phyloP scores from a whole-genome alignment of 208 protist species.

The Leishmania mexicana region DNA sequence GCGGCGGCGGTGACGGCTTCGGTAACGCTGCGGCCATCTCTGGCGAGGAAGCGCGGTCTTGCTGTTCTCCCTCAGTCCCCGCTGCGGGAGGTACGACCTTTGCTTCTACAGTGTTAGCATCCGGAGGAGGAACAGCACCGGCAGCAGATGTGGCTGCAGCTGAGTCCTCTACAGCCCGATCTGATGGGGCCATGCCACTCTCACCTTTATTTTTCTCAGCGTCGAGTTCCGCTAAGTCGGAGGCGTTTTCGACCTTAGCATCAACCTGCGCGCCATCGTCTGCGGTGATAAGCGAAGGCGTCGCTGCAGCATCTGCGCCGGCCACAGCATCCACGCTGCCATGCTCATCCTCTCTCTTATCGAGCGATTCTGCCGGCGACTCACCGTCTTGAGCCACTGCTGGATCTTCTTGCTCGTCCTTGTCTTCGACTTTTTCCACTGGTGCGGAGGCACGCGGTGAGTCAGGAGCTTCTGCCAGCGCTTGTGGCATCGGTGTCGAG shows the following conservation, averaged over 20 bases:
- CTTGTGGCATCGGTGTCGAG: not conserved
- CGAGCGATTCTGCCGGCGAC: not conserved
- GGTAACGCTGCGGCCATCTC: not conserved
- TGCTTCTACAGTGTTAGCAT: not conserved
- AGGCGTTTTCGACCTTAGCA: not conserved
- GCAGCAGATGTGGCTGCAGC: not conserved
- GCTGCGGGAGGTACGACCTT: not conserved
- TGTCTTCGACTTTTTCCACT: not conserved
- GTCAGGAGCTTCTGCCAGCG: not conserved
- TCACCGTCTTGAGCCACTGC: not conserved
- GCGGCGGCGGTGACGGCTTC: not conserved
- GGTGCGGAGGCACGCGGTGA: not conserved
- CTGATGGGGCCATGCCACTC: not conserved
- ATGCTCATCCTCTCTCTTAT: not conserved
- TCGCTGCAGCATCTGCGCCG: not conserved
- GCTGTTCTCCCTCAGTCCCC: not conserved
- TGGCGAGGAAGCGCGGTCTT: not conserved
- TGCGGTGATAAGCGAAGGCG: not conserved
- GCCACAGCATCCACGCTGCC: not conserved
- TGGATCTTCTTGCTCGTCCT: not conserved
- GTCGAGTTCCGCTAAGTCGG: not conserved
- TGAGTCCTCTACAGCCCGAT: not conserved
- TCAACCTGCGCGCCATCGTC: not conserved
- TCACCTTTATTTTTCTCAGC: not conserved
- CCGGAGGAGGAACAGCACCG: not conserved